Evolutionary conservation across 2,329 filamentous ascomycete genomes (phyloP).

Genomic region (Hypoxylon sp.): DNA sequence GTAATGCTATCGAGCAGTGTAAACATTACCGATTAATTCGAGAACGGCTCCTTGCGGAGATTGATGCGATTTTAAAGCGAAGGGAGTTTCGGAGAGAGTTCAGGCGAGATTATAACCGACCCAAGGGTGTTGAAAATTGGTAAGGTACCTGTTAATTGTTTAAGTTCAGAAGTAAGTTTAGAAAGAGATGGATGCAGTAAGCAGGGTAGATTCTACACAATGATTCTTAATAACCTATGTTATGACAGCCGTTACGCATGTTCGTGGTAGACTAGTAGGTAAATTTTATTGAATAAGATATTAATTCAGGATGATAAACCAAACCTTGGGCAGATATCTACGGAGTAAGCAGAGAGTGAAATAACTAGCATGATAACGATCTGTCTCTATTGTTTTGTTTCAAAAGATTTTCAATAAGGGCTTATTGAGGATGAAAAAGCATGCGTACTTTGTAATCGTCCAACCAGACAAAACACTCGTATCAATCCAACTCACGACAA

Average conservation of each 20-base stretch:
- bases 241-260: too few relatives aligned
- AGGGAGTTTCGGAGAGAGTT: conserved; percentile 27
- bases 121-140: neutral
- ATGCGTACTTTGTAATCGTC: neutral
- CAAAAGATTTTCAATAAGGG: neutral
- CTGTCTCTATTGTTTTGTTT: neutral
- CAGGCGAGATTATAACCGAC: conserved; percentile 19
- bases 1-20: conserved; percentile 7
- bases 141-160: conserved; percentile 2
- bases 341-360: neutral
- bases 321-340: too few relatives aligned
- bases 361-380: neutral
- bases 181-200: neutral
- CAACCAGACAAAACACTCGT: too few relatives aligned
- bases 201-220: neutral
- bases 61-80: conserved; percentile 3
- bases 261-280: neutral
- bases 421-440: neutral
- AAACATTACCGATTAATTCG: conserved; percentile 10
- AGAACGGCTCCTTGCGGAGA: conserved; percentile 24
- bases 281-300: too few relatives aligned
- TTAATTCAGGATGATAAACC: too few relatives aligned
- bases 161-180: neutral
- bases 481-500: too few relatives aligned
- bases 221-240: neutral